Conservation (phyloP, 192 early-diverging fungal species). For the Umbelopsis ramanniana region DNA sequence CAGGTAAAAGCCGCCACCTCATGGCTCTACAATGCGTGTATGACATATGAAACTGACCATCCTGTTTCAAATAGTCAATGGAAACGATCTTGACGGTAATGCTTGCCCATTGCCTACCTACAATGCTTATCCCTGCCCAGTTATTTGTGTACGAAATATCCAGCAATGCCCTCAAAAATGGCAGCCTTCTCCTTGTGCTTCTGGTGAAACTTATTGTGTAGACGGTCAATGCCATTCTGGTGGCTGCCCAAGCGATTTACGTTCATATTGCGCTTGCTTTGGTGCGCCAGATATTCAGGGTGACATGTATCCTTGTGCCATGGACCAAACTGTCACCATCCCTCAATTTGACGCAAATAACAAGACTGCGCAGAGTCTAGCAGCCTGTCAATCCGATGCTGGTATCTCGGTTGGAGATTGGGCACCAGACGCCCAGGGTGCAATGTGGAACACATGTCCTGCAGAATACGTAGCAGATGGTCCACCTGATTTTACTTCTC, state of each 20-base stretch:
- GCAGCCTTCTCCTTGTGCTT: slow-evolving; percentile 40
- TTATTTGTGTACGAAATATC: slow-evolving; percentile 54
- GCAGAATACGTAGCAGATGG: slow-evolving; percentile 12
- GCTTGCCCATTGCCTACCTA: slow-evolving; percentile 50
- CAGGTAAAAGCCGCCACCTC: not conserved
- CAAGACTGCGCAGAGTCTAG: slow-evolving; percentile 25
- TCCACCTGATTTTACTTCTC: slow-evolving; percentile 29
- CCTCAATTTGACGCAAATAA: slow-evolving; percentile 32
- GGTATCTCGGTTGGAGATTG: slow-evolving; percentile 18
- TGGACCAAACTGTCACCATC: slow-evolving; percentile 26
- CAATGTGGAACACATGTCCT: slow-evolving; percentile 43
- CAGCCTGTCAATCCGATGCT: slow-evolving; percentile 21
- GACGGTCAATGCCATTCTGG: slow-evolving; percentile 52
- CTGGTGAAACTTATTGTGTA: slow-evolving; percentile 49
- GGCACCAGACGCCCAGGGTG: slow-evolving; percentile 8
- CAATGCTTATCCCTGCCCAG: slow-evolving; percentile 47
- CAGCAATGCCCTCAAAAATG: slow-evolving; percentile 41
- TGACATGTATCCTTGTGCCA: slow-evolving; percentile 28
- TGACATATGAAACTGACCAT: not conserved
- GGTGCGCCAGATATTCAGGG: slow-evolving; percentile 32
- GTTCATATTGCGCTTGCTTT: slow-evolving; percentile 35
- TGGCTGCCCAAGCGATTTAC: slow-evolving; percentile 37
- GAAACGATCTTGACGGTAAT: slow-evolving; percentile 45
- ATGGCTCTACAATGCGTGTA: not conserved
- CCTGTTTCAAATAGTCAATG: slow-evolving; percentile 47